Percentiles rank a stretch among this genome's conserved stretches.
Conservation (phyloP, 1,139 yeast genomes). For the Blastobotrys capitulatus region DNA sequence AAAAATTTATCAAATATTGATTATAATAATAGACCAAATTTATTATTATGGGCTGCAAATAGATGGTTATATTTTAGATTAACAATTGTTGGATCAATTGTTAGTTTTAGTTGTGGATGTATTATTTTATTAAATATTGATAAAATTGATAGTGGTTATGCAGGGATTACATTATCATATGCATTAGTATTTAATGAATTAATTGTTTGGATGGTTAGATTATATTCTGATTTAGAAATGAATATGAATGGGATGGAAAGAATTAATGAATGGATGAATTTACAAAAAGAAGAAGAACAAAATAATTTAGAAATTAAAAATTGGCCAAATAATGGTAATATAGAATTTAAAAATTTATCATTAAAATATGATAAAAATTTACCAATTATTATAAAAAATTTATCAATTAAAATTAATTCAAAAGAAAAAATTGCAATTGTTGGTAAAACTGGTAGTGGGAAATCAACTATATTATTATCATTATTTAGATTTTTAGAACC, state of each 20-base stretch:
- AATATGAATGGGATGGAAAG: conserved; percentile 79
- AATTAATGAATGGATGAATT: conserved; percentile 58
- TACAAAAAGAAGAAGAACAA: conserved; percentile 53
- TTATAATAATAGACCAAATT: conserved; percentile 78
- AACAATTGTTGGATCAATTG: conserved; percentile 77
- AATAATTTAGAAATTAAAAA: conserved; percentile 30
- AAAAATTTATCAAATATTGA: conserved; percentile 76
- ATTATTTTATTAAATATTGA: conserved; percentile 63
- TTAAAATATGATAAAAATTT: conserved; percentile 54
- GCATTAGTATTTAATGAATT: conserved; percentile 58
- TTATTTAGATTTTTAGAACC: conserved; percentile 69
- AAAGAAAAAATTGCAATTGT: conserved; percentile 73
- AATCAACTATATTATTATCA: conserved; percentile 62
- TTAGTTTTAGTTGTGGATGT: conserved; percentile 73
- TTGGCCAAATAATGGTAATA: conserved; percentile 42
- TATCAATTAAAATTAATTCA: conserved; percentile 47
- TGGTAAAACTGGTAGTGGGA: conserved; percentile 84
- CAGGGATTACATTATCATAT: conserved; percentile 68
- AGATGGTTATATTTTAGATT: conserved; percentile 88
- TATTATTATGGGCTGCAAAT: conserved; percentile 87
- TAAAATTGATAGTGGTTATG: conserved; percentile 56
- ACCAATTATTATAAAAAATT: conserved; percentile 49
- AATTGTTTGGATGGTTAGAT: conserved; percentile 54
- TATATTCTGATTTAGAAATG: conserved; percentile 60
- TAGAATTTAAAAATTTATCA: conserved; percentile 51